Evolutionary conservation across 169 alveolate species (phyloP), one percentile per base, ranked within the genome.

Genomic region (Plasmodium gallinaceum): DNA sequence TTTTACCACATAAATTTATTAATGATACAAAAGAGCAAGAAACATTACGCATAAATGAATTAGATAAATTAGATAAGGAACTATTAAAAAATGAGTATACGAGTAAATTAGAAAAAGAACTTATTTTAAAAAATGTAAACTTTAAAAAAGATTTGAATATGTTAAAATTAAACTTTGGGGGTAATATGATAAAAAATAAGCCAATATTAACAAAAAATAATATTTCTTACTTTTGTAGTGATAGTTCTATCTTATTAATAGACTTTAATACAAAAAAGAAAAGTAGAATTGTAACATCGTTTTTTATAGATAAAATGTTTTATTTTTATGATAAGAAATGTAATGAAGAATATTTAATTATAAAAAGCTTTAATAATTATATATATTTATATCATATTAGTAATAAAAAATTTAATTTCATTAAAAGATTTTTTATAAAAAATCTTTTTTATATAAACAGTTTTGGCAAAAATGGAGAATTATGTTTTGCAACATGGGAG

Each of bases 401-500:
- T 18, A 68, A 76, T 3, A 62, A 68, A n/a, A 64, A 7, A 6
- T 64, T 64, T 16, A 52, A 64, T 9, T 76, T 64, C 45, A 18
- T 76, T 32, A 76, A 76, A 65, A 76, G 45, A 46, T 76, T 76
- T 76, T 64, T 64, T 22, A 76, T 76, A 9, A 76, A 76, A 46
- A 76, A 76, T 62, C 64, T 76, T 20, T 76, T 76, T 46, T 76
- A 76, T 76, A 76, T 76, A 24, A 76, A 76, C 20, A 76, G 76
- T 42, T 76, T 76, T 76, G 89, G 89, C 14, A 62, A 62, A 16
- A 76, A 76, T 48, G 89, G 89, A 18, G 89, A 76, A 24, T 58
- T 76, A 0, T 76, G 89, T 64, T 76, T 76, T 20, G 75, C 52
- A 18, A 76, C 89, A 0, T 76, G 89, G 89, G 89, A 76, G 22